Evolutionary conservation across 2,329 filamentous ascomycete genomes (phyloP).

Genomic region (Colletotrichum tropicale): DNA sequence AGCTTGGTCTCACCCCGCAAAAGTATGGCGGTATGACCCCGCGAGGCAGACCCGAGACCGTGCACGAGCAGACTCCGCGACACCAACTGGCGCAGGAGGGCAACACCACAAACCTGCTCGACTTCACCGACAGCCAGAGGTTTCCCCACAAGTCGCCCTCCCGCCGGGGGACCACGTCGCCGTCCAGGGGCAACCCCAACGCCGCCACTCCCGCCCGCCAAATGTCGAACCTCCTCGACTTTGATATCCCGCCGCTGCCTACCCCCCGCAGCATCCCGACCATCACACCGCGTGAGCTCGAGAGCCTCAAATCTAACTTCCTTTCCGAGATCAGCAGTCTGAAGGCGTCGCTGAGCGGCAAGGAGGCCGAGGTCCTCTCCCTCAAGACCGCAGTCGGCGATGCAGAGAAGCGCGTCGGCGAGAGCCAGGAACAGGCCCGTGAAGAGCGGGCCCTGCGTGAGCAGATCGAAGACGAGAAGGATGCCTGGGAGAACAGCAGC

Average conservation of each 20-base stretch:
- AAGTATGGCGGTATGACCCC: conserved; percentile 51
- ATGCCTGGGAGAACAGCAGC: conserved; percentile 83
- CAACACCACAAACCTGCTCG: conserved; percentile 80
- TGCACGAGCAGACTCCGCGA: conserved; percentile 39
- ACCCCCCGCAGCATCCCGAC: conserved; percentile 91
- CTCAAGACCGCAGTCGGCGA: conserved; percentile 88
- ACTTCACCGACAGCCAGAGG: conserved; percentile 80
- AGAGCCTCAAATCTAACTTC: conserved; percentile 89
- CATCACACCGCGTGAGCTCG: conserved; percentile 89
- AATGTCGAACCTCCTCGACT: conserved; percentile 79
- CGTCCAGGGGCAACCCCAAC: conserved; percentile 26
- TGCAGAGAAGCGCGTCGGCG: conserved; percentile 89
- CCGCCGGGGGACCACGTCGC: conserved; percentile 28
- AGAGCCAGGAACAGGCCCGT: conserved; percentile 81
- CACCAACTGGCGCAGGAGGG: conserved; percentile 42
- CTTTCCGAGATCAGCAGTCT: conserved; percentile 94
- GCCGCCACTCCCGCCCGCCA: conserved; percentile 52
- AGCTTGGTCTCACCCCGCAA: conserved; percentile 69
- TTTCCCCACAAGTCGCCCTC: conserved; percentile 55
- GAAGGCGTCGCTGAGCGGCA: conserved; percentile 87
- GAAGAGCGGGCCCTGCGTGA: conserved; percentile 77
- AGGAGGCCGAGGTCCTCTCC: conserved; percentile 88
- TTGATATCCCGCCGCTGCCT: conserved; percentile 91
- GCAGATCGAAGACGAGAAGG: conserved; percentile 74
- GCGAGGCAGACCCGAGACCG: conserved; percentile 38